Evolutionary conservation across 805 yeast genomes (phyloP).

Genomic region (Helenozyma rhizophorensis): DNA sequence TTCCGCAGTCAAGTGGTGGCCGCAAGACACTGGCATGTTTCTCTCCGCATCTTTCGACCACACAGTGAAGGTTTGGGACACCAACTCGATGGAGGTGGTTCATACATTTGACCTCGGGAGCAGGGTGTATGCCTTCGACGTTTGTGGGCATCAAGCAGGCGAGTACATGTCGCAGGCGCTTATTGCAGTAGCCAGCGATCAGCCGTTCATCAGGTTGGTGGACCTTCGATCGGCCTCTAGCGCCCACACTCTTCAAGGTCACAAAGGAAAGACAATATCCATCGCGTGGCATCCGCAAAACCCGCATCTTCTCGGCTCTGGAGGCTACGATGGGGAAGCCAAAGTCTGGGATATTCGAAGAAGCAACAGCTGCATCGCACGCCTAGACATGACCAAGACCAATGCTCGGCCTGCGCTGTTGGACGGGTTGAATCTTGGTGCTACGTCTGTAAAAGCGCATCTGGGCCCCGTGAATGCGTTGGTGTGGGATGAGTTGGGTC

Average conservation of each 20-base stretch:
- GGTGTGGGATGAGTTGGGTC: constrained; percentile 67
- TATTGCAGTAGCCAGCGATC: constrained; percentile 69
- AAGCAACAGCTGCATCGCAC: constrained; percentile 57
- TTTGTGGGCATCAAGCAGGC: constrained; percentile 26
- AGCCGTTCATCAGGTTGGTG: constrained; percentile 60
- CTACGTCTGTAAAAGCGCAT: constrained; percentile 57
- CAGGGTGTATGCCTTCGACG: constrained; percentile 64
- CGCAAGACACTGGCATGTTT: constrained; percentile 80
- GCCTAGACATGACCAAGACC: constrained; percentile 55
- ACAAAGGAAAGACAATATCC: constrained; percentile 49
- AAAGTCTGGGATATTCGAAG: constrained; percentile 83
- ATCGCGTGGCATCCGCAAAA: constrained; percentile 74
- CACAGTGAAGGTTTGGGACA: constrained; percentile 76
- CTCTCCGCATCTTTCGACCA: constrained; percentile 78
- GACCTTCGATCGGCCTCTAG: constrained; percentile 73
- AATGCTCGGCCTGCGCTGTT: constrained; percentile 15
- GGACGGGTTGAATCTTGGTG: constrained; percentile 23
- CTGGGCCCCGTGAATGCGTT: constrained; percentile 75
- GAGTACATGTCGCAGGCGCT: constrained; percentile 35
- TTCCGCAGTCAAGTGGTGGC: constrained; percentile 83
- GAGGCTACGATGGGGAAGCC: constrained; percentile 77
- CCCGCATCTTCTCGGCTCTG: constrained; percentile 63
- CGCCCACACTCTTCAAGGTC: constrained; percentile 67
- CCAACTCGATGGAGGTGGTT: constrained; percentile 59
- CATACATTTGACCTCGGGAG: constrained; percentile 60